These are phyloP conservation scores for Penicillium roqueforti DNA, from an alignment of 495 filamentous ascomycete species.

Conservation along the genomic window DNA sequence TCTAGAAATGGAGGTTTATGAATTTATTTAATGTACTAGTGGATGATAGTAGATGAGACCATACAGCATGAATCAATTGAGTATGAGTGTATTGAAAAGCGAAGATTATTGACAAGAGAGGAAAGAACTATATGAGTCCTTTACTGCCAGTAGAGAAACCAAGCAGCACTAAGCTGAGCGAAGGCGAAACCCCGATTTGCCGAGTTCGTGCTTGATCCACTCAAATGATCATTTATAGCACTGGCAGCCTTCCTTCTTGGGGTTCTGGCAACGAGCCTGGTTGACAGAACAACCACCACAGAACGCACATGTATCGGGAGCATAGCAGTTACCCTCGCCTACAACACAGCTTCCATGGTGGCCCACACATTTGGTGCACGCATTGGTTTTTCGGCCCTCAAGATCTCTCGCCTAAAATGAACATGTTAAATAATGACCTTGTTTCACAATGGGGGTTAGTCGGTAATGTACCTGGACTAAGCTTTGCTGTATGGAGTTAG, in stretches of 20 bases:
- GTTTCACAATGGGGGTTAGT: neutral
- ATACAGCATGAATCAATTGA: neutral
- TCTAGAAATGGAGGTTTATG: too few relatives aligned
- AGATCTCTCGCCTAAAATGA: neutral
- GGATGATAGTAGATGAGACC: neutral
- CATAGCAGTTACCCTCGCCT: constrained; percentile 4
- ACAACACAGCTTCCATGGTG: constrained; percentile 3
- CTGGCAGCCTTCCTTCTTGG: neutral
- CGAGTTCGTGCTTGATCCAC: neutral
- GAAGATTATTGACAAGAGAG: neutral
- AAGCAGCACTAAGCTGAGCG: neutral
- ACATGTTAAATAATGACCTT: neutral
- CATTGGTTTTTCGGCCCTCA: neutral
- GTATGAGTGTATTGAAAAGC: neutral
- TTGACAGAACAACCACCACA: neutral
- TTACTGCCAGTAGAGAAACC: neutral
- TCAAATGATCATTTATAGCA: constrained; percentile 1
- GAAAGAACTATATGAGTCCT: neutral
- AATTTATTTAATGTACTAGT: too few relatives aligned
- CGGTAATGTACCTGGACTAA: neutral
- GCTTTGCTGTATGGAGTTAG: neutral
- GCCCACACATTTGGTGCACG: constrained; percentile 4
- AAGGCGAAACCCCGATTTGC: neutral
- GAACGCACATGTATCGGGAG: neutral
- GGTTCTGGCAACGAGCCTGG: constrained; percentile 4